phyloP scores from a whole-genome alignment of 2,329 filamentous ascomycete genomes.

The Monosporascus sp. region DNA sequence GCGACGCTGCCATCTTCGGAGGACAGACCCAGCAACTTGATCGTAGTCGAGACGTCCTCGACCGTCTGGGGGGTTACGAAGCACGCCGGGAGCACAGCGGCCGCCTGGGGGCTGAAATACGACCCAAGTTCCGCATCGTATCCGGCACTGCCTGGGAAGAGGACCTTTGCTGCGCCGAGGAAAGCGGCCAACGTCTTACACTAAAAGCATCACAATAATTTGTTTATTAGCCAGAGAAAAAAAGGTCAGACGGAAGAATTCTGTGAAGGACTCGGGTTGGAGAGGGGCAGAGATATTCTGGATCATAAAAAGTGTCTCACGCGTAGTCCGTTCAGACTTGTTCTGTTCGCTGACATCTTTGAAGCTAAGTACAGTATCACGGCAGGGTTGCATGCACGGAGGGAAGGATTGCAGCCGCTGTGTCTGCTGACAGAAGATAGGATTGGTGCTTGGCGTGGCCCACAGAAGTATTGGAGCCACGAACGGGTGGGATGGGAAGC shows the following conservation, averaged over 20 bases:
- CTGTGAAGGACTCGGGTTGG: no score
- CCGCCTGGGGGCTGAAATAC: constrained; percentile 12
- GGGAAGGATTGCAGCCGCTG: no score
- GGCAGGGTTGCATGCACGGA: background rate
- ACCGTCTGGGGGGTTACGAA: constrained; percentile 18
- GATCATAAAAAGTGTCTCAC: background rate
- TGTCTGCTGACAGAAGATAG: no score
- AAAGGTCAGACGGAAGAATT: background rate
- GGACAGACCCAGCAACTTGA: constrained; percentile 15
- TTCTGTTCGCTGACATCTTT: background rate
- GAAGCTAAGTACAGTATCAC: no score
- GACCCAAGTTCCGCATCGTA: constrained; percentile 13
- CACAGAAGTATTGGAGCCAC: no score
- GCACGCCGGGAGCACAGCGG: constrained; percentile 13
- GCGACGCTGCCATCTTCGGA: constrained; percentile 33
- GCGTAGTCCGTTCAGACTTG: constrained; percentile 1
- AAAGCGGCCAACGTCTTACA: constrained; percentile 8
- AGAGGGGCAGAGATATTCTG: background rate
- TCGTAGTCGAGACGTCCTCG: constrained; percentile 21
- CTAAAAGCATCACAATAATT: constrained; percentile 1
- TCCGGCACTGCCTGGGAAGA: constrained; percentile 6
- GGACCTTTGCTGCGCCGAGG: constrained; percentile 11
- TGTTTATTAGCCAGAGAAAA: background rate
- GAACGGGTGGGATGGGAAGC: no score
- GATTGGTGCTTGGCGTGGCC: no score